Evolutionary conservation across 179 eudicot species (phyloP).

Genomic region (Heliamphora pulchella): DNA sequence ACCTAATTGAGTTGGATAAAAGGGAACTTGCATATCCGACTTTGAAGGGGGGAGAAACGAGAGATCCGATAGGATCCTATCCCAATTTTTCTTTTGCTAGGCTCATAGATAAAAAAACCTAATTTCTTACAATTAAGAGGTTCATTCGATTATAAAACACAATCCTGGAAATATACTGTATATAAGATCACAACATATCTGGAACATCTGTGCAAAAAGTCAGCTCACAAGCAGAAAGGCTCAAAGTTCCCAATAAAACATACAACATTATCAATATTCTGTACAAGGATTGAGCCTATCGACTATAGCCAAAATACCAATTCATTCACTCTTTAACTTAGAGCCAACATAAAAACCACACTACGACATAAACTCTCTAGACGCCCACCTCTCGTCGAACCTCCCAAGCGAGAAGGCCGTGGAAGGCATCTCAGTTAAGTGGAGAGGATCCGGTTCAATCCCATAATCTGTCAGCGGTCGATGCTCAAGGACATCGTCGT

Average conservation of each 20-base stretch:
- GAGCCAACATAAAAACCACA: not conserved
- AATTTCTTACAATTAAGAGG: too few species aligned
- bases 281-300: slow-evolving; percentile 13
- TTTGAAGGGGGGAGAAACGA: too few species aligned
- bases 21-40: too few species aligned
- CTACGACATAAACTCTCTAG: slow-evolving; percentile 46
- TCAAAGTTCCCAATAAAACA: not conserved
- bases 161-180: not conserved
- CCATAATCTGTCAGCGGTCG: slow-evolving; percentile 95
- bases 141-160: too few species aligned
- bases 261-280: slow-evolving; percentile 8
- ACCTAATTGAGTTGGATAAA: too few species aligned
- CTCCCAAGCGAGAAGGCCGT: slow-evolving; percentile 44
- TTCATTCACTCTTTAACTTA: not conserved
- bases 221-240: slow-evolving; percentile 8
- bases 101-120: too few species aligned
- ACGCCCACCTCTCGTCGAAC: slow-evolving; percentile 58
- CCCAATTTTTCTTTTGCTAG: too few species aligned
- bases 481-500: slow-evolving; percentile 75
- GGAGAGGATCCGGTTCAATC: slow-evolving; percentile 82
- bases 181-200: not conserved
- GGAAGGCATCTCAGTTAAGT: slow-evolving; percentile 57
- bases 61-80: too few species aligned
- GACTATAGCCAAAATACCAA: not conserved
- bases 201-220: not conserved